These are phyloP conservation scores for Phylloporus sp. DNA, from an alignment of 768 basidiomycete species.

Conservation along the genomic window DNA sequence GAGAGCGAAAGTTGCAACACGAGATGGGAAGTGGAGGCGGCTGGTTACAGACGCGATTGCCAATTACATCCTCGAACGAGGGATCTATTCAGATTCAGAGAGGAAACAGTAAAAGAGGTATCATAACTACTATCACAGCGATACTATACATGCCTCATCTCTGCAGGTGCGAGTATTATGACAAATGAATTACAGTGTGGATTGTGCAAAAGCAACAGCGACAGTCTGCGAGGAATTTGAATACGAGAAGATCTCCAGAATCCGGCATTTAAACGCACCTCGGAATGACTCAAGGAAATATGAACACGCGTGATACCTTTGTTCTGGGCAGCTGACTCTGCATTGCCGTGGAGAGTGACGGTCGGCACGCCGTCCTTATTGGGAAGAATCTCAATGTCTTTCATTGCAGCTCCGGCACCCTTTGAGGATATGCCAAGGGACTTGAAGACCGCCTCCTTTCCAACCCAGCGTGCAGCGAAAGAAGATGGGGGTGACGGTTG, in stretches of 20 bases:
- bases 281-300: conserved; percentile 90
- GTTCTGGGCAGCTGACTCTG: conserved; percentile 60
- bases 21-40: conserved; percentile 37
- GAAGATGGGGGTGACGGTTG: conserved; percentile 87
- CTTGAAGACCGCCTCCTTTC: conserved; percentile 98
- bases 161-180: conserved; percentile 1
- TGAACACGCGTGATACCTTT: conserved; percentile 73
- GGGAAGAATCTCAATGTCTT: conserved; percentile 93
- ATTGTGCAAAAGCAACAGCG: conserved; percentile 86
- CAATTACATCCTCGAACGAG: conserved; percentile 45
- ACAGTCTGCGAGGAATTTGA: conserved; percentile 50
- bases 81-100: conserved; percentile 36
- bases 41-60: conserved; percentile 45
- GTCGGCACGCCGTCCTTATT: conserved; percentile 73
- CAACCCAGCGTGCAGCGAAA: conserved; percentile 95
- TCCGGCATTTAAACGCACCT: conserved; percentile 48
- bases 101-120: conserved; percentile 6
- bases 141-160: conserved; percentile 1
- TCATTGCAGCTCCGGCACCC: conserved; percentile 92
- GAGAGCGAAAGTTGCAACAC: conserved; percentile 31
- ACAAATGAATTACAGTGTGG: conserved; percentile 31
- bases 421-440: conserved; percentile 84
- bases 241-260: conserved; percentile 1
- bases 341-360: conserved; percentile 76
- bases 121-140: conserved; percentile 2